A percentile compares a stretch with the other conserved stretches of the same genome.
phyloP scores from a whole-genome alignment of 2,329 filamentous ascomycete species.

The Pseudonectria buxi region DNA sequence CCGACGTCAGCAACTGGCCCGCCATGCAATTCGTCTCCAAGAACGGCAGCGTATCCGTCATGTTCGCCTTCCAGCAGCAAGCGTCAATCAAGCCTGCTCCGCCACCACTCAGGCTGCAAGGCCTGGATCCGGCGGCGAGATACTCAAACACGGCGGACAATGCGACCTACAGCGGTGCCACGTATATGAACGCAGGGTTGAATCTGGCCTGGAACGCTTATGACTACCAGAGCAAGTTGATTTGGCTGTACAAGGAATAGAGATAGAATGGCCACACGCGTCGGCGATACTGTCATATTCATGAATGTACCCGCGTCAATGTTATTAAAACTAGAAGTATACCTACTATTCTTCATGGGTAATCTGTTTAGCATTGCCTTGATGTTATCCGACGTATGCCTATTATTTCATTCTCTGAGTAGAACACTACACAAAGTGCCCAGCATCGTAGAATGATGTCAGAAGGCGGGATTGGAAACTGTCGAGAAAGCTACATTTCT shows the following conservation, averaged over 20 bases:
- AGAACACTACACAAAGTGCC: too few species aligned
- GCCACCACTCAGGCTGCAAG: conserved; percentile 48
- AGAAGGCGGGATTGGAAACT: too few species aligned
- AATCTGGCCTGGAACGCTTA: conserved; percentile 46
- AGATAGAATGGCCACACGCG: too few species aligned
- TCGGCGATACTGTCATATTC: too few species aligned
- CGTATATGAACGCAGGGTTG: conserved; percentile 56
- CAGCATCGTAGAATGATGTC: too few species aligned
- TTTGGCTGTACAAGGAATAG: conserved; percentile 42
- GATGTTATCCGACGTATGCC: too few species aligned
- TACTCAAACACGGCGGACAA: conserved; percentile 50
- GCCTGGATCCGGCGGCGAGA: conserved; percentile 45
- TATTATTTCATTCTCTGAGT: too few species aligned
- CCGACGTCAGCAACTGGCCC: conserved; percentile 55
- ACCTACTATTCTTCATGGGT: too few species aligned
- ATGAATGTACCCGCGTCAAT: too few species aligned
- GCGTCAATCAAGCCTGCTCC: conserved; percentile 44
- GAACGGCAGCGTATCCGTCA: conserved; percentile 41
- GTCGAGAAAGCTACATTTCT: too few species aligned
- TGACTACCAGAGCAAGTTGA: conserved; percentile 49
- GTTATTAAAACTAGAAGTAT: too few species aligned
- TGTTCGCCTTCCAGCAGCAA: conserved; percentile 56
- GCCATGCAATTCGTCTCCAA: conserved; percentile 52
- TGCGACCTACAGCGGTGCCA: conserved; percentile 47
- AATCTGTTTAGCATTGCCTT: too few species aligned